phyloP scores from a whole-genome alignment of 768 basidiomycete species.

The Termitomyces bulborhizus region DNA sequence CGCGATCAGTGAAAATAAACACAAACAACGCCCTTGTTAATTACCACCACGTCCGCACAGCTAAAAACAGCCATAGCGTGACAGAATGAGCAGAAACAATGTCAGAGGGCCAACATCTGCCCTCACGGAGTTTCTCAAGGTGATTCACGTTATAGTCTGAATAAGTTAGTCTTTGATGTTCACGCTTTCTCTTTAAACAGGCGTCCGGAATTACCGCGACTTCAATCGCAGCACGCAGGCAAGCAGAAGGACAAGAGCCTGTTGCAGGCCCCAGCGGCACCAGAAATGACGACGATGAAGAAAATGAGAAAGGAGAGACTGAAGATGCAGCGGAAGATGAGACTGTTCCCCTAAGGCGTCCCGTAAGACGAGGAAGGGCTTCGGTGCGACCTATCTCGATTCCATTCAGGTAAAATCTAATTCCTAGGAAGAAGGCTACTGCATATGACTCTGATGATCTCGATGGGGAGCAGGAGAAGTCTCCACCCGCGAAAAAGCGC shows the following conservation, averaged over 20 bases:
- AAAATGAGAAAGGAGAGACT: slow-evolving; percentile 9
- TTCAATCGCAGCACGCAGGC: slow-evolving; percentile 33
- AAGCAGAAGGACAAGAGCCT: slow-evolving; percentile 26
- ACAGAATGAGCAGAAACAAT: slow-evolving; percentile 37
- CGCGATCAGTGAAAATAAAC: background rate
- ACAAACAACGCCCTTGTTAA: slow-evolving; percentile 15
- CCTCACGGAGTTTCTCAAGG: slow-evolving; percentile 74
- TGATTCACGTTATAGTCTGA: slow-evolving; percentile 20
- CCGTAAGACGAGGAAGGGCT: slow-evolving; percentile 1
- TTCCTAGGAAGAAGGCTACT: slow-evolving; percentile 18
- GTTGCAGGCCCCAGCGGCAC: slow-evolving; percentile 39
- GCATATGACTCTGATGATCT: slow-evolving; percentile 73
- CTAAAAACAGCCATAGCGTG: too few relatives aligned
- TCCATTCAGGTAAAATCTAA: background rate
- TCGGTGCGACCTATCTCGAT: slow-evolving; percentile 1
- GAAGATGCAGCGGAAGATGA: slow-evolving; percentile 6
- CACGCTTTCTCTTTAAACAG: slow-evolving; percentile 17
- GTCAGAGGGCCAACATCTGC: slow-evolving; percentile 81
- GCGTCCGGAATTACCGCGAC: slow-evolving; percentile 43
- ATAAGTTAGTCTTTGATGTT: background rate
- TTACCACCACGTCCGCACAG: slow-evolving; percentile 1
- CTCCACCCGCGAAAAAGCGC: slow-evolving; percentile 46
- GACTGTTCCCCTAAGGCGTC: slow-evolving; percentile 10
- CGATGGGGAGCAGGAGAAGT: slow-evolving; percentile 45
- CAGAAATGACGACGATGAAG: slow-evolving; percentile 4